Percentiles rank a stretch among this genome's conserved stretches.
phyloP scores from a whole-genome alignment of 225 moss, liverwort and hornwort species.

The Straminergon stramineum region DNA sequence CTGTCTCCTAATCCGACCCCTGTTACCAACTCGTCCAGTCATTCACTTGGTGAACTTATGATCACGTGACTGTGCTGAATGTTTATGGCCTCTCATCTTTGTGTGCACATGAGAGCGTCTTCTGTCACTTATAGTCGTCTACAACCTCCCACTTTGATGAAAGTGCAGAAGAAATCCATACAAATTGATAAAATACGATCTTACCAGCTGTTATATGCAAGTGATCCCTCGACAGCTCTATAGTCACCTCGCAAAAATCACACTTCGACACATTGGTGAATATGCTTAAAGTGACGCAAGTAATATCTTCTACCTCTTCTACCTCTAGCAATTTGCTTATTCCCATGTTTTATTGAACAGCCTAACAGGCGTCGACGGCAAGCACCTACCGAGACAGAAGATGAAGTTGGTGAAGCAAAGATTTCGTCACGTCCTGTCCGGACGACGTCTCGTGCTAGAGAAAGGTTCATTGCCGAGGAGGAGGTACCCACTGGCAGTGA shows the following conservation, averaged over 20 bases:
- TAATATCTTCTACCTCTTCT: not conserved
- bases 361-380: constrained; percentile 14
- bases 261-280: not conserved
- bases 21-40: not conserved
- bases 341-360: constrained; percentile 5
- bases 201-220: not conserved
- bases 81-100: not conserved
- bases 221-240: not conserved
- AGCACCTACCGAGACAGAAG: constrained; percentile 14
- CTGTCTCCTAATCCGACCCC: not conserved
- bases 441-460: constrained; percentile 4
- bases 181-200: not conserved
- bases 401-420: constrained; percentile 20
- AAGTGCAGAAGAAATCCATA: not conserved
- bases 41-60: not conserved
- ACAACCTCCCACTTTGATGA: not conserved
- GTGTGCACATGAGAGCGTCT: not conserved
- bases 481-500: not conserved
- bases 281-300: not conserved
- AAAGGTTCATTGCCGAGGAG: not conserved
- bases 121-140: not conserved
- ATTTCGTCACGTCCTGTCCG: constrained; percentile 39
- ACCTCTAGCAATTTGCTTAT: not conserved
- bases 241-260: not conserved
- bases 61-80: not conserved